Evolutionary conservation across 768 basidiomycete genomes (phyloP).

Genomic region (Trametes cubensis): DNA sequence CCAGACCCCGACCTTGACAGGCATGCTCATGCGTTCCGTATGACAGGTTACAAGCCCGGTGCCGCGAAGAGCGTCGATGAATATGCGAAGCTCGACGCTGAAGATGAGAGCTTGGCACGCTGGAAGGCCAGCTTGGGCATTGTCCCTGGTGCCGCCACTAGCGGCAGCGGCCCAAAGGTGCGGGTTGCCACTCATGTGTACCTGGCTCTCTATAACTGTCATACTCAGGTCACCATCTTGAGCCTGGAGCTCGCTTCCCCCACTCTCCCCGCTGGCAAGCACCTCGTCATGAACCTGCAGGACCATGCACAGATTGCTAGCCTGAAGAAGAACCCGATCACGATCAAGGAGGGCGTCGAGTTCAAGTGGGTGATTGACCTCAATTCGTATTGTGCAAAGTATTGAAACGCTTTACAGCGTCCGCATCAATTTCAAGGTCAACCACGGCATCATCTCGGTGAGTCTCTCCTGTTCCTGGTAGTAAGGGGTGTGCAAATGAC

Average conservation of each 20-base stretch:
- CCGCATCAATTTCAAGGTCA: conserved; percentile 81
- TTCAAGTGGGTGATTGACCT: conserved; percentile 66
- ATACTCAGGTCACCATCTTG: conserved; percentile 63
- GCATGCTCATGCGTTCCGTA: conserved; percentile 1
- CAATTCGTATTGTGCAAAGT: background rate
- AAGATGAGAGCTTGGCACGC: conserved; percentile 90
- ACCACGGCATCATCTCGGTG: conserved; percentile 87
- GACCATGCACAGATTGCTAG: conserved; percentile 50
- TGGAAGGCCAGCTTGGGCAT: conserved; percentile 97
- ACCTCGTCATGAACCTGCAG: conserved; percentile 67
- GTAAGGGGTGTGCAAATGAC: conserved; percentile 19
- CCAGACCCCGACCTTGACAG: background rate
- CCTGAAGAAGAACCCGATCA: conserved; percentile 76
- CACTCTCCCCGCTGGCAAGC: conserved; percentile 60
- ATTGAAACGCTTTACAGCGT: conserved; percentile 50
- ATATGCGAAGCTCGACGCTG: conserved; percentile 81
- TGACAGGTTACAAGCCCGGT: conserved; percentile 72
- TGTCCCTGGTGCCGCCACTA: conserved; percentile 49
- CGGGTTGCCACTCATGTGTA: conserved; percentile 10
- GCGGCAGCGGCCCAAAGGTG: conserved; percentile 69
- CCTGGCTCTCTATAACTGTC: conserved; percentile 4
- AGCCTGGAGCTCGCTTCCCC: conserved; percentile 80
- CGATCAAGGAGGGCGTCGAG: conserved; percentile 83
- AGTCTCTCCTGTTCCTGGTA: conserved; percentile 23
- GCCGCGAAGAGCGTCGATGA: conserved; percentile 77